Base-by-base conservation (phyloP, 345 rosid genomes). In the Brassica rapa region DNA sequence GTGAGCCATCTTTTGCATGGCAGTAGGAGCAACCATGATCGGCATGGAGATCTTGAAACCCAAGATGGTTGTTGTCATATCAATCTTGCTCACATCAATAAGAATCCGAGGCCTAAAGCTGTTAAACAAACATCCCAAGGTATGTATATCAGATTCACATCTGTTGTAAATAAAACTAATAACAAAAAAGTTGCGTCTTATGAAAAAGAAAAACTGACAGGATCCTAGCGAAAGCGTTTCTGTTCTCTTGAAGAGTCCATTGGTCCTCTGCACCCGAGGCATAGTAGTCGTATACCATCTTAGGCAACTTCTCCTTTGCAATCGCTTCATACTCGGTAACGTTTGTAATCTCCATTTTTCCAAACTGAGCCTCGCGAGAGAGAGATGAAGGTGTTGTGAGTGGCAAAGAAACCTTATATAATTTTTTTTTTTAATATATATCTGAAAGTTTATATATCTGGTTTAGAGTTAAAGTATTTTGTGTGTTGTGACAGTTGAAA, bases 1-100 rank as follows among this genome's bases (percentile, higher is more conserved):
- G 80, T 91, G 96, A 79, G 96, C 96, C 96, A 91, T 89, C 83
- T 89, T 91, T 84, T 89, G 96, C 77, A 89, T 61, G 53, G 96
- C 96, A 8, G 93, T 86, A 39, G 96, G 96, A 74, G 96, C 96
- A 86, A 91, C 82, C 96, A 91, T 91, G 79, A 91, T 89, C 5
- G 93, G 96, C 91, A 89, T 89, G 1, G 96, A 91, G 79, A 91
- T 81, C 72, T 89, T 89, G 88, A 85, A 91, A 16, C 96, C 91
- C 85, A 91, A 70, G 55, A 91, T 85, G 63, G 88, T 85, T 61
- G 91, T 86, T 29, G 74, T 73, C 90, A 86, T 87, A 77, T 89
- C 96, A 66, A 91, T 91, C 86, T 84, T 89, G 88, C 84, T 89
- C 62, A 91, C 93, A 77, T 91, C 96, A 63, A 91, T 85, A 66